Base-by-base conservation (phyloP, 1,284 basidiomycete species). In the Leucoagaricus sp. region DNA sequence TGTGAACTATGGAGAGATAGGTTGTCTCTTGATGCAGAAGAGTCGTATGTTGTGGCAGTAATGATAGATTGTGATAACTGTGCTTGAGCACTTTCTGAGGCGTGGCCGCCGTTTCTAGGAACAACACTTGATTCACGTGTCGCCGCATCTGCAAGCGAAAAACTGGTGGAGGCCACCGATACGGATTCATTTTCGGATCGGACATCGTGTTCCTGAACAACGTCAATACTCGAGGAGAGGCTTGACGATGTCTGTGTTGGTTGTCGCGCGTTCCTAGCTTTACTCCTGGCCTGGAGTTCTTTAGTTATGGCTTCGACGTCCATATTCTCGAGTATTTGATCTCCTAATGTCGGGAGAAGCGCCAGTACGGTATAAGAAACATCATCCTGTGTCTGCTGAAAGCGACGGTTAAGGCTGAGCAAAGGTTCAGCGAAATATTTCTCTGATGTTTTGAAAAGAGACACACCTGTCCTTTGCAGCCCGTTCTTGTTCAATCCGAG, bases 331-430 rank as follows among this genome's bases (percentile, higher is more conserved):
- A 93, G 74, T 12, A 96, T 80, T 62, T 91, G 86, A 15, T 84
- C 76, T 1, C 86, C 83, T 9, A 96, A 79, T 0, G 89, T 89
- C 0, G 92, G 90, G 8, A 96, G 74, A 31, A 94, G 81, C 0
- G 91, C 87, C 68, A 93, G 84, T 38, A 93, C 78, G 1, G 91
- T 95, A 67, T 88, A 96, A 10, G 85, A 84, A 46, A 86, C 83
- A 68, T 96, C 90, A 60, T 94, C 86, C 63, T 92, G 89, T 51
- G 90, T 94, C 65, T 93, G 86, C 41, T 83, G 77, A 69, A 95
- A 96, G 40, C 94, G 79, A 48, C 86, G 78, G 49, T 85, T 81
- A 25, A 96, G 75, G 64, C 92, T 94, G 53, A 56, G 51, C 33
- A 21, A 44, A 58, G 3, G 21, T 40, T 56, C 28, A 52, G 36